Evolutionary conservation across 139 green algal species (phyloP).

Genomic region (Tetratostichococcus sp.): DNA sequence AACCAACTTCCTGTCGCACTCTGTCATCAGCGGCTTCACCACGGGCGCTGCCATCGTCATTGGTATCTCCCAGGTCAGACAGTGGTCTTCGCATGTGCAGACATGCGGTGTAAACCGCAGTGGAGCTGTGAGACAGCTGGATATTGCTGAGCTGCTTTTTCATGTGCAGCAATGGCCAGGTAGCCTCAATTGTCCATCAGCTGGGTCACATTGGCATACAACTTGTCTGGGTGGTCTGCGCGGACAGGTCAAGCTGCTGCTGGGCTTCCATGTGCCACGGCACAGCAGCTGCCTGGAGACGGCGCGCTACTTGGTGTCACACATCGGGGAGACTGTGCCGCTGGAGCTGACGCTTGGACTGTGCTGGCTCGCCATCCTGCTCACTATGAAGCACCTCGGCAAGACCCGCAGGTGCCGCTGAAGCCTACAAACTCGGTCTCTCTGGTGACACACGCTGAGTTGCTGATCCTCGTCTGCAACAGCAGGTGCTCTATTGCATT

Average conservation of each 20-base stretch:
- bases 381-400: conserved; percentile 8
- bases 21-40: conserved; percentile 77
- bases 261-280: conserved; percentile 1
- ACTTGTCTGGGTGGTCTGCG: no score
- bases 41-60: conserved; percentile 77
- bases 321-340: background rate
- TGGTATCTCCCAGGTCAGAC: conserved; percentile 35
- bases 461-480: no score
- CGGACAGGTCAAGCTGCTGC: conserved; percentile 8
- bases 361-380: conserved; percentile 17
- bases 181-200: no score
- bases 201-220: no score
- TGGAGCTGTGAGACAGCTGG: no score
- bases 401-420: background rate
- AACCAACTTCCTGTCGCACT: conserved; percentile 74
- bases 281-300: conserved; percentile 3
- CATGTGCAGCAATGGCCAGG: no score
- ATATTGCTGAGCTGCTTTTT: no score
- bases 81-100: no score
- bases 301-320: background rate
- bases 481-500: no score
- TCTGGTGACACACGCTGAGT: no score
- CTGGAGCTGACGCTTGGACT: conserved; percentile 15
- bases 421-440: no score
- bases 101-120: no score